These are phyloP conservation scores for Stylosanthes scabra DNA, from an alignment of 331 rosid species.

Conservation along the genomic window DNA sequence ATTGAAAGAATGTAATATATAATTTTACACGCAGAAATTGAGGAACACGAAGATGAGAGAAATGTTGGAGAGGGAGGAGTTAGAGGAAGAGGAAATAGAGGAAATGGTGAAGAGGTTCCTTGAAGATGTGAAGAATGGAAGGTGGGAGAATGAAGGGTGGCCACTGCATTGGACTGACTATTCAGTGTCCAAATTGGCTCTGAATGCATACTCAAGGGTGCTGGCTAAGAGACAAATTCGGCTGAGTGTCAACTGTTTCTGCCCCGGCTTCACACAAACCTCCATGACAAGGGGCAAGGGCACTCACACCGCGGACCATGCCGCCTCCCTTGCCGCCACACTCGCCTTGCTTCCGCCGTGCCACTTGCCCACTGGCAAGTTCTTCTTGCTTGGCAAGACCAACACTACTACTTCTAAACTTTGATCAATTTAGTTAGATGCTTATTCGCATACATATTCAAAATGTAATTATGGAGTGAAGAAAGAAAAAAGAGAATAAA, in stretches of 20 bases:
- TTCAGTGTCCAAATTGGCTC: constrained; percentile 79
- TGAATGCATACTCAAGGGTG: constrained; percentile 72
- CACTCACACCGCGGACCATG: constrained; percentile 64
- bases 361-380: constrained; percentile 60
- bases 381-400: constrained; percentile 44
- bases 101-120: constrained; percentile 55
- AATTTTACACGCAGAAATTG: constrained; percentile 52
- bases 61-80: constrained; percentile 41
- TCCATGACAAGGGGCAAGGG: constrained; percentile 86
- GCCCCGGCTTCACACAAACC: constrained; percentile 93
- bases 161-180: constrained; percentile 88
- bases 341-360: constrained; percentile 75
- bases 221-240: constrained; percentile 62
- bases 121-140: constrained; percentile 61
- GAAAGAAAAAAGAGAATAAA: too few relatives aligned
- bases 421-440: constrained; percentile 1
- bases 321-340: constrained; percentile 53
- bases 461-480: too few relatives aligned
- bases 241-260: constrained; percentile 66
- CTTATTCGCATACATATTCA: too few relatives aligned
- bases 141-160: constrained; percentile 82
- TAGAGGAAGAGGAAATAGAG: constrained; percentile 62
- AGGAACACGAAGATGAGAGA: constrained; percentile 51
- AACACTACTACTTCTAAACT: constrained; percentile 40
- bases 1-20: too few relatives aligned